Evolutionary conservation across 2,329 filamentous ascomycete species (phyloP), one percentile per base, ranked within the genome.

Genomic region (Penicillium sp.): DNA sequence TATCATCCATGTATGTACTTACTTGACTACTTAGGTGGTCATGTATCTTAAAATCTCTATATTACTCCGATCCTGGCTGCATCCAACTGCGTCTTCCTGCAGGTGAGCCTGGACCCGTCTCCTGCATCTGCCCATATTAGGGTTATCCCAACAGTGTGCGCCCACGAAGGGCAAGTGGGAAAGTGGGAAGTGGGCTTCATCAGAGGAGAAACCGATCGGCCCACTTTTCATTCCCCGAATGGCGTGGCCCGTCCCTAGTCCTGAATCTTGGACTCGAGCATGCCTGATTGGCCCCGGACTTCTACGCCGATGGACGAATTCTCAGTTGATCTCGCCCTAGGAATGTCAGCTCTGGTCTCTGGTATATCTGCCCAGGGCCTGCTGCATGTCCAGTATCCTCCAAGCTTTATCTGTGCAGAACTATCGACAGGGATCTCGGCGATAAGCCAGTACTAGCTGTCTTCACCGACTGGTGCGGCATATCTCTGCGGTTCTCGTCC

Each of bases 171-270:
- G 33, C 20, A 37, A 37, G 15, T 37, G 33, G 33, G 33, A 18
- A 18, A 18, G 15, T 18, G 15, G 15, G 15, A 18, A 18, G 15
- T 18, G 15, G 15, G 2, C n/a, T 35, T 35, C 32, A 8, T 35
- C 32, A 35, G 32, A 15, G 32, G 15, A 37, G 33, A 20, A 15
- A n/a, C 2, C 29, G 10, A n/a, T 27, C 28, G 52, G 50, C 46
- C 56, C 56, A 57, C 56, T 58, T 58, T 58, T 56, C 49, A 54
- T 55, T 51, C 42, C 52, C 33, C 18, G 31, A 32, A 10, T n/a
- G 51, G 43, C 42, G 49, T 57, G 54, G 54, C 41, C 56, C 56
- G 56, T 54, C 50, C 54, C 51, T 53, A 58, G 54, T 20, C 42
- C 9, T 20, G 20, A 23, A 4, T 23, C 20, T 23, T 23, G 35